Base-by-base conservation (phyloP, 306 rosid genomes). In the Gastrolobium bilobum region DNA sequence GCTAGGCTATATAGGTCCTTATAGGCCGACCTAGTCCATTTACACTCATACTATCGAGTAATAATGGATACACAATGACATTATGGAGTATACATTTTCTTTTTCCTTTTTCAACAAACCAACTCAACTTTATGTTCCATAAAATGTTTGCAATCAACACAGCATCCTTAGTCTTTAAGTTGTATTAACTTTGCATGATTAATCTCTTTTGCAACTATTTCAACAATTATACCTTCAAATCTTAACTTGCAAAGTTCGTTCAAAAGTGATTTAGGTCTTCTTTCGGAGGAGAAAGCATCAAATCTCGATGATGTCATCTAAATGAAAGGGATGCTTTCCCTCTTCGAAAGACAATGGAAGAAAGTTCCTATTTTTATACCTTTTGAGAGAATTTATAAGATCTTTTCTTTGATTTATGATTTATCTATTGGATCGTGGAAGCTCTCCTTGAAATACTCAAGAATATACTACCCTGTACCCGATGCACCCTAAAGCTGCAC, bases 321-420 rank as follows among this genome's bases (percentile, higher is more conserved):
- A 35, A 3, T 10, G 52, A 33, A 76, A 69, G 61, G 10, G 68
- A 82, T 76, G 82, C 82, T 82, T 76, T 65, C 33, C 78, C 33
- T 68, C 78, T 7, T 75, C 47, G 59, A 75, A 81, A 80, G 67
- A 51, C 30, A 30, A n/a, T 38, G 20, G 39, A 58, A 31, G 29
- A 6, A 65, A 26, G 6, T 52, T 68, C 60, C 6, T n/a, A 29
- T 1, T 33, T 52, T 39, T 15, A 5, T 58, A 20, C 9, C 5
- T 57, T 67, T 73, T 38, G 37, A 6, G 56, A 65, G 14, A 66
- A 26, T 35, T 43, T 63, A 5, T 57, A 64, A 57, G 52, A 63
- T 72, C 4, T 64, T 11, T 73, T 11, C 43, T 68, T 30, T 43
- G 9, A 34, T 64, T 42, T 42, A 4, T 43, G 9, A 34, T 64